Percentiles rank a stretch among this genome's conserved stretches.
Evolutionary conservation across 2,329 filamentous ascomycete species (phyloP).

Genomic region (Sclerotinia nivalis): DNA sequence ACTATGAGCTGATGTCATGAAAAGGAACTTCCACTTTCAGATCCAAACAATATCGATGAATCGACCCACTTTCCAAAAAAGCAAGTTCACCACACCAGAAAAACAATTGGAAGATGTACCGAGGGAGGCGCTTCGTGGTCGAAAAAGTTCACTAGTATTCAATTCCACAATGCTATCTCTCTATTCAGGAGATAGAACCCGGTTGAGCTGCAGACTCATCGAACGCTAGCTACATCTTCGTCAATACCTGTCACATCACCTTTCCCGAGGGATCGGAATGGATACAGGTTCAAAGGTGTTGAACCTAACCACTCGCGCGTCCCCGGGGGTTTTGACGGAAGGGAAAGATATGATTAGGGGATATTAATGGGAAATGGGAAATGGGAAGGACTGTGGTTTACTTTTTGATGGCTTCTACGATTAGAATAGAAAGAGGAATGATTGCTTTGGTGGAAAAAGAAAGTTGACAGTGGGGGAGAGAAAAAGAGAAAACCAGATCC

Average conservation of each 20-base stretch:
- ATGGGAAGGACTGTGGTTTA: not conserved
- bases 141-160: not conserved
- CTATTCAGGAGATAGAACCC: not conserved
- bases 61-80: no score
- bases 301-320: not conserved
- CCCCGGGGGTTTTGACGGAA: not conserved
- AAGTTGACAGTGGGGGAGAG: no score
- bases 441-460: no score
- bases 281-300: not conserved
- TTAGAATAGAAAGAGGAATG: no score
- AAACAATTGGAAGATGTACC: not conserved
- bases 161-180: not conserved
- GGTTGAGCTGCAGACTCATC: not conserved
- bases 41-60: no score
- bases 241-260: not conserved
- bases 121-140: not conserved
- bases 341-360: not conserved
- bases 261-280: not conserved
- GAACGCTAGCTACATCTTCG: not conserved
- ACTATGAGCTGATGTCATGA: no score
- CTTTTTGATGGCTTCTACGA: not conserved
- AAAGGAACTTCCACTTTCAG: no score
- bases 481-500: no score
- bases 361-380: not conserved
- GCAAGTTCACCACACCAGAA: no score